Conservation (phyloP, 345 rosid species). For the Turnera subulata region DNA sequence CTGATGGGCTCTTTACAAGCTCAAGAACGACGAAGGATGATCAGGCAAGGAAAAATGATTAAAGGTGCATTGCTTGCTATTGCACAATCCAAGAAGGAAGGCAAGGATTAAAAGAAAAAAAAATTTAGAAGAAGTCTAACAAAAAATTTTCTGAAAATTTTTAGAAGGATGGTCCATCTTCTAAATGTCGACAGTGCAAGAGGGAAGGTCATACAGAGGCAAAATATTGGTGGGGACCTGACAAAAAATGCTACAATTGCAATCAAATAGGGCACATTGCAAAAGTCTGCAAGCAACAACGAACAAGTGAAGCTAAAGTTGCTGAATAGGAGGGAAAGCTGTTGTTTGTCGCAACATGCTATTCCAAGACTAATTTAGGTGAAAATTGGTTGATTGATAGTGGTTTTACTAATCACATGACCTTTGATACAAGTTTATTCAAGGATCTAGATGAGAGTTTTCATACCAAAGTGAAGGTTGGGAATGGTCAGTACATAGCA, state of each 20-base stretch:
- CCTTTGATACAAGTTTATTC: not conserved
- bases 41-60: not conserved
- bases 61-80: not conserved
- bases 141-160: no score
- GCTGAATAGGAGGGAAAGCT: not conserved
- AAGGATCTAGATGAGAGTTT: not conserved
- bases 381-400: not conserved
- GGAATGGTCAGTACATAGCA: not conserved
- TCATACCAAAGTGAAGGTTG: not conserved
- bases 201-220: not conserved
- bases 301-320: not conserved
- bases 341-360: not conserved
- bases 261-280: not conserved
- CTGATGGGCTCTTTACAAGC: not conserved
- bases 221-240: no score
- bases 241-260: not conserved
- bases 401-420: not conserved
- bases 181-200: not conserved
- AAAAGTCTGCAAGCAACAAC: not conserved
- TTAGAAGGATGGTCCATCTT: not conserved
- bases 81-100: not conserved
- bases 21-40: not conserved
- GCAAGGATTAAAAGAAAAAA: not conserved
- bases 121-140: no score
- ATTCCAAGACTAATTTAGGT: not conserved